Evolutionary conservation across 2,329 filamentous ascomycete genomes (phyloP).

Genomic region (Fonsecaea pugnacius): DNA sequence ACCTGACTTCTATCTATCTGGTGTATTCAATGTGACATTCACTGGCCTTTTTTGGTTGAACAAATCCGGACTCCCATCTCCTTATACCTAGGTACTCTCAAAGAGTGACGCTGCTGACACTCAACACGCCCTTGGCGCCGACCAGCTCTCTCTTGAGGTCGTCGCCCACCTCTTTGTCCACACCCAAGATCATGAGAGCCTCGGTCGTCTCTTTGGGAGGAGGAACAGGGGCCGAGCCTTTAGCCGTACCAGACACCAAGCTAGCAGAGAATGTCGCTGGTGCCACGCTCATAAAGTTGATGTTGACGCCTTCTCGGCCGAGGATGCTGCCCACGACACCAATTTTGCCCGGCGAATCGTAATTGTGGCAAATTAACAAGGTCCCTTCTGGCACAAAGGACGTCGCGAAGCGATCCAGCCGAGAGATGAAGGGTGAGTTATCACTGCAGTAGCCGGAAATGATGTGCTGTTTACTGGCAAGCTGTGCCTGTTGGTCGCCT

Average conservation of each 20-base stretch:
- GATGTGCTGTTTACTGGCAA: constrained; percentile 51
- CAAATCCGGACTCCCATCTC: not conserved
- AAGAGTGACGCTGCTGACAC: constrained; percentile 57
- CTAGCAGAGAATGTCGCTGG: constrained; percentile 41
- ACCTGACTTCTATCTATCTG: not conserved
- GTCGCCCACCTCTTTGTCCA: constrained; percentile 67
- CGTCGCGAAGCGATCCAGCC: constrained; percentile 73
- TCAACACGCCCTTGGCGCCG: constrained; percentile 57
- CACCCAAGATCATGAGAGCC: constrained; percentile 80
- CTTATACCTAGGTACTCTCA: constrained; percentile 30
- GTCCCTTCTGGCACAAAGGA: constrained; percentile 75
- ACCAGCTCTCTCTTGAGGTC: constrained; percentile 58
- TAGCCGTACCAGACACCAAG: constrained; percentile 8
- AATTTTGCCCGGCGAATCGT: constrained; percentile 81
- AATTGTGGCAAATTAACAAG: constrained; percentile 78
- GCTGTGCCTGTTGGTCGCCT: constrained; percentile 23
- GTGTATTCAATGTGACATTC: not conserved
- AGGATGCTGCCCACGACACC: constrained; percentile 74
- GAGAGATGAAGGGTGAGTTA: constrained; percentile 64
- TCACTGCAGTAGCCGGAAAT: constrained; percentile 52
- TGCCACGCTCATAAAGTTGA: constrained; percentile 77
- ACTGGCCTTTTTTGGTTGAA: not conserved
- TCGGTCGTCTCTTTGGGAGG: constrained; percentile 50
- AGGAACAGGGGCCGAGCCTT: constrained; percentile 39
- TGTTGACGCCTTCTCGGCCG: constrained; percentile 73